Conservation (phyloP, 1,139 yeast species). For the Pichia sp. region DNA sequence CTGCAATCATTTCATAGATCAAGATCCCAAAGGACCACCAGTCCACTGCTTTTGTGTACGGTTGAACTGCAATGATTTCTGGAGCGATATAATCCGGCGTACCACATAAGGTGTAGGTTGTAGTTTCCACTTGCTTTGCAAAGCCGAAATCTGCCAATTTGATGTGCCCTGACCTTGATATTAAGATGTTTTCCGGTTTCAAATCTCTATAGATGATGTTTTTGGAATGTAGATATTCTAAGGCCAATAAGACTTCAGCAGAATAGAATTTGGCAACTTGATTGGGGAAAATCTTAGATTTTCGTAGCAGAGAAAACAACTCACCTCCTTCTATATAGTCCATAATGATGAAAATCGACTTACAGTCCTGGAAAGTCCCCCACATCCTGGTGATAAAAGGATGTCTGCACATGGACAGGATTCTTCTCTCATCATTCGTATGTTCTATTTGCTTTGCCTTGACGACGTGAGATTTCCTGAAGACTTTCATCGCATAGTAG, state of each 20-base stretch:
- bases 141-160: slow-evolving; percentile 60
- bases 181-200: slow-evolving; percentile 56
- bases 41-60: slow-evolving; percentile 58
- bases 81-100: slow-evolving; percentile 65
- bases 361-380: slow-evolving; percentile 60
- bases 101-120: slow-evolving; percentile 59
- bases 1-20: slow-evolving; percentile 59
- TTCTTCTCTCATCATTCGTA: slow-evolving; percentile 58
- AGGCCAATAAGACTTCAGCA: slow-evolving; percentile 55
- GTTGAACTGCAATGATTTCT: slow-evolving; percentile 57
- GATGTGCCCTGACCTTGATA: slow-evolving; percentile 56
- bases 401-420: slow-evolving; percentile 52
- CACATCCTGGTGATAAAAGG: slow-evolving; percentile 60
- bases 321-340: slow-evolving; percentile 65
- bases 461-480: slow-evolving; percentile 54
- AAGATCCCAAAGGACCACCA: slow-evolving; percentile 64
- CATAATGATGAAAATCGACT: slow-evolving; percentile 56
- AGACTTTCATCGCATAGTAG: slow-evolving; percentile 56
- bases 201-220: slow-evolving; percentile 58
- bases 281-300: slow-evolving; percentile 57
- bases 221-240: slow-evolving; percentile 54
- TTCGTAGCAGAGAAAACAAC: slow-evolving; percentile 50
- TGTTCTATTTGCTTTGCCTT: slow-evolving; percentile 62
- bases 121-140: slow-evolving; percentile 56
- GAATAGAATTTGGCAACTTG: slow-evolving; percentile 63